A percentile compares a stretch with the other conserved stretches of the same genome.
Evolutionary conservation across 78 protist species (phyloP).

Genomic region (Tieghemostelium lacteum): DNA sequence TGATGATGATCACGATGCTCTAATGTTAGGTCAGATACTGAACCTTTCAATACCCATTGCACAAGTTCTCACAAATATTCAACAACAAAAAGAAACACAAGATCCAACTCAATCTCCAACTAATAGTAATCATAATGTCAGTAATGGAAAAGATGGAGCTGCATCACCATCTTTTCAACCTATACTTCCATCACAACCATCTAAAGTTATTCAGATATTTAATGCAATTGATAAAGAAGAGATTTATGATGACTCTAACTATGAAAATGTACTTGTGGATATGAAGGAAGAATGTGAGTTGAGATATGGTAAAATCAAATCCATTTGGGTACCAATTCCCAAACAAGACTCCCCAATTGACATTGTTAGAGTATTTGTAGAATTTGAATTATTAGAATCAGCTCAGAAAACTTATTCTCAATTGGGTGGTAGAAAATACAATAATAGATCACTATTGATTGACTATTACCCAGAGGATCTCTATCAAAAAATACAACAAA

Average conservation of each 20-base stretch:
- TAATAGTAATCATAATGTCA: neutral
- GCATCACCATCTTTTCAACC: neutral
- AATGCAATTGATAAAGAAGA: slow-evolving; percentile 70
- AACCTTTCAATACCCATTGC: slow-evolving; percentile 31
- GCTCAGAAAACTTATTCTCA: slow-evolving; percentile 67
- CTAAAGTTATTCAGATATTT: slow-evolving; percentile 66
- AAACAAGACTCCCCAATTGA: slow-evolving; percentile 34
- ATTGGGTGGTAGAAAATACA: slow-evolving; percentile 75
- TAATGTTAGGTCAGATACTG: slow-evolving; percentile 5
- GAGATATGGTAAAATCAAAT: slow-evolving; percentile 64
- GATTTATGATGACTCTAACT: slow-evolving; percentile 60
- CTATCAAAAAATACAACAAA: neutral
- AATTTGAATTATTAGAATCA: slow-evolving; percentile 19
- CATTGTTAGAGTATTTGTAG: slow-evolving; percentile 38
- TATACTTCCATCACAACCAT: slow-evolving; percentile 42
- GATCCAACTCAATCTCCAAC: neutral
- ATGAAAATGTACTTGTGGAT: slow-evolving; percentile 62
- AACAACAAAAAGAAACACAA: slow-evolving; percentile 7
- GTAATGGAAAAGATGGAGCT: too few relatives aligned
- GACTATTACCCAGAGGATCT: slow-evolving; percentile 77
- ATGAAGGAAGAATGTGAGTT: slow-evolving; percentile 54
- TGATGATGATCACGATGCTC: neutral
- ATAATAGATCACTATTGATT: slow-evolving; percentile 48
- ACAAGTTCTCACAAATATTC: slow-evolving; percentile 25
- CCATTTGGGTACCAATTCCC: slow-evolving; percentile 49